phyloP scores from a whole-genome alignment of 192 early-diverging fungal species.

The Umbelopsis sp. region DNA sequence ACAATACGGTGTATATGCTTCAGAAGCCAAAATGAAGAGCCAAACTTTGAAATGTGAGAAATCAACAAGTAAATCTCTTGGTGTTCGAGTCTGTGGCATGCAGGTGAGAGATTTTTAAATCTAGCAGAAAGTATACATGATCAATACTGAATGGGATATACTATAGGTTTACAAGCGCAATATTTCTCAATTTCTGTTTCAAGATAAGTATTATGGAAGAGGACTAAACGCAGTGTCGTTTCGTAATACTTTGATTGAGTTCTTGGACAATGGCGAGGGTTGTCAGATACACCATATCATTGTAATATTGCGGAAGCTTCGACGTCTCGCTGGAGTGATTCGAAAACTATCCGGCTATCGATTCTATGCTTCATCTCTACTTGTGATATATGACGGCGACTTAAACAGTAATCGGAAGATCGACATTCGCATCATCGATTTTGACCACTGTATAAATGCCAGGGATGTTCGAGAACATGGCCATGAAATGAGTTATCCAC shows the following conservation, averaged over 20 bases:
- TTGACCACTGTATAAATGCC: slow-evolving; percentile 85
- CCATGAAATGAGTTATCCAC: slow-evolving; percentile 39
- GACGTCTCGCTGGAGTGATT: slow-evolving; percentile 75
- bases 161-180: slow-evolving; percentile 30
- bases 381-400: slow-evolving; percentile 92
- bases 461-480: slow-evolving; percentile 32
- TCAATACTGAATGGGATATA: background rate
- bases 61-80: slow-evolving; percentile 89
- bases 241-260: slow-evolving; percentile 74
- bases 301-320: slow-evolving; percentile 72
- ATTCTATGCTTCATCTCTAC: slow-evolving; percentile 88
- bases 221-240: slow-evolving; percentile 80
- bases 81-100: slow-evolving; percentile 97
- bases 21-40: slow-evolving; percentile 77
- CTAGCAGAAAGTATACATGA: background rate
- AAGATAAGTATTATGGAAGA: slow-evolving; percentile 97
- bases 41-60: slow-evolving; percentile 93
- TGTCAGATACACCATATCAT: slow-evolving; percentile 84
- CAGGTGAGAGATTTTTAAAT: slow-evolving; percentile 65
- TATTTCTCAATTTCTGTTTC: slow-evolving; percentile 68
- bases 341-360: slow-evolving; percentile 77
- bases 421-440: slow-evolving; percentile 95
- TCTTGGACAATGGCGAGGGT: slow-evolving; percentile 82
- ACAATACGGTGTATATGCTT: slow-evolving; percentile 91
- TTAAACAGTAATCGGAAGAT: slow-evolving; percentile 44